Percentiles rank a stretch among this genome's conserved stretches.
phyloP scores from a whole-genome alignment of 2,329 filamentous ascomycete genomes.

The Phialemonium atrogriseum region DNA sequence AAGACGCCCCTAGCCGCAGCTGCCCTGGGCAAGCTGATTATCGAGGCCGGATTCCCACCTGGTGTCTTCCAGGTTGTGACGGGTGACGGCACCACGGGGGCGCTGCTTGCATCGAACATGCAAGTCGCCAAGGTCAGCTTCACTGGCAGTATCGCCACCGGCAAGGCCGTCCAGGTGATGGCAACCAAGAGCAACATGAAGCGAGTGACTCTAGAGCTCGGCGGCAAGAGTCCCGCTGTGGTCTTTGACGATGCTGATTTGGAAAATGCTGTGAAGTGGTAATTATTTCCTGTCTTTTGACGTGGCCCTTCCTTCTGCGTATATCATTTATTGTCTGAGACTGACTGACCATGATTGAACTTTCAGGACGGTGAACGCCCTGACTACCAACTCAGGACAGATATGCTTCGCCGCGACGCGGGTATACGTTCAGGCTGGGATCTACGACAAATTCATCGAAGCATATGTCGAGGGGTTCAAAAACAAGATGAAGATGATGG shows the following conservation, averaged over 20 bases:
- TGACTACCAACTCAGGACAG: constrained; percentile 34
- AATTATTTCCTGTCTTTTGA: no score
- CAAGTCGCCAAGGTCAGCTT: constrained; percentile 54
- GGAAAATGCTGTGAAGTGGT: constrained; percentile 47
- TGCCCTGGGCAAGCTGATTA: constrained; percentile 39
- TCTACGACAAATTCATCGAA: constrained; percentile 14
- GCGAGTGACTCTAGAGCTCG: constrained; percentile 51
- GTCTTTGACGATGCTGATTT: constrained; percentile 49
- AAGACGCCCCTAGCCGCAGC: constrained; percentile 26
- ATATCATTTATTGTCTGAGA: no score
- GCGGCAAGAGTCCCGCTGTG: constrained; percentile 50
- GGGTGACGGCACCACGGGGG: constrained; percentile 56
- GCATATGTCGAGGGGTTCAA: not conserved
- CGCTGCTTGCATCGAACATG: constrained; percentile 49
- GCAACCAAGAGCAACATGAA: constrained; percentile 50
- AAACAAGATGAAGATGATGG: not conserved
- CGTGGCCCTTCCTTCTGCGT: no score
- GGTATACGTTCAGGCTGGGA: constrained; percentile 31
- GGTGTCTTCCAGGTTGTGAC: constrained; percentile 52
- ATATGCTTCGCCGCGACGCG: constrained; percentile 37
- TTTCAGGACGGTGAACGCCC: constrained; percentile 11
- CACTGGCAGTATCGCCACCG: constrained; percentile 50
- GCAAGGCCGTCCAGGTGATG: constrained; percentile 49
- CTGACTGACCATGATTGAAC: no score
- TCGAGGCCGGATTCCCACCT: constrained; percentile 52